Evolutionary conservation across 2,329 filamentous ascomycete genomes (phyloP).

Genomic region (Camillea tinctor): DNA sequence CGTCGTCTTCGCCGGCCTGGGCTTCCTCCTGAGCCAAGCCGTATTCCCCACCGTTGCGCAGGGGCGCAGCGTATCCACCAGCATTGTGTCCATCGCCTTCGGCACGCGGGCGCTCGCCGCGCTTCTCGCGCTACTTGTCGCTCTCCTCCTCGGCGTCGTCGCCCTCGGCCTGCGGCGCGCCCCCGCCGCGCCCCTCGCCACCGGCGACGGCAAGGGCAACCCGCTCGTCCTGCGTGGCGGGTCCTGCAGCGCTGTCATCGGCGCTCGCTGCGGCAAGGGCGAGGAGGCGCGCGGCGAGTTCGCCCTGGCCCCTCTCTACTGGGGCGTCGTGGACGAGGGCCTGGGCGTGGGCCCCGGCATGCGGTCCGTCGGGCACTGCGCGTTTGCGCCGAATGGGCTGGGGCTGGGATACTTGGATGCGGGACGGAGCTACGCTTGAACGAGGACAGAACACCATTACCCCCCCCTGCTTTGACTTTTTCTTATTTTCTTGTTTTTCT

Average conservation of each 20-base stretch:
- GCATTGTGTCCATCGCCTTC: slow-evolving; percentile 39
- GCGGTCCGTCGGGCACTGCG: slow-evolving; percentile 40
- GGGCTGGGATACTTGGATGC: slow-evolving; percentile 34
- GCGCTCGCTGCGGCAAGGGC: slow-evolving; percentile 46
- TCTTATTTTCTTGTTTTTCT: too few species aligned
- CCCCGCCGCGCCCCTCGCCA: slow-evolving; percentile 35
- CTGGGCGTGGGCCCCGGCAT: slow-evolving; percentile 25
- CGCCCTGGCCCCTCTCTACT: slow-evolving; percentile 41
- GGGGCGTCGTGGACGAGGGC: slow-evolving; percentile 46
- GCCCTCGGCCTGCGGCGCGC: slow-evolving; percentile 42
- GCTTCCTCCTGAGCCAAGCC: slow-evolving; percentile 47
- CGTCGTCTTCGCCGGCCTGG: slow-evolving; percentile 42
- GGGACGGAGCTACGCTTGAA: slow-evolving; percentile 37
- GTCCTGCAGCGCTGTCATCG: slow-evolving; percentile 52
- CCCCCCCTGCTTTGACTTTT: too few species aligned
- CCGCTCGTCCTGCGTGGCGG: slow-evolving; percentile 48
- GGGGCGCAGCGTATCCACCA: slow-evolving; percentile 10
- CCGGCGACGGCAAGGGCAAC: slow-evolving; percentile 42
- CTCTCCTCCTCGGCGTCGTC: slow-evolving; percentile 36
- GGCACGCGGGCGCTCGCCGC: slow-evolving; percentile 43
- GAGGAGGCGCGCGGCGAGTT: slow-evolving; percentile 17
- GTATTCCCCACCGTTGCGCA: slow-evolving; percentile 36
- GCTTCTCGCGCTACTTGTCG: slow-evolving; percentile 40
- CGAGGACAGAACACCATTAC: background rate
- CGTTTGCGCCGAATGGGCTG: slow-evolving; percentile 40